These are phyloP conservation scores for Saccharomyces mikatae DNA, from an alignment of 805 yeast species.

Conservation along the genomic window DNA sequence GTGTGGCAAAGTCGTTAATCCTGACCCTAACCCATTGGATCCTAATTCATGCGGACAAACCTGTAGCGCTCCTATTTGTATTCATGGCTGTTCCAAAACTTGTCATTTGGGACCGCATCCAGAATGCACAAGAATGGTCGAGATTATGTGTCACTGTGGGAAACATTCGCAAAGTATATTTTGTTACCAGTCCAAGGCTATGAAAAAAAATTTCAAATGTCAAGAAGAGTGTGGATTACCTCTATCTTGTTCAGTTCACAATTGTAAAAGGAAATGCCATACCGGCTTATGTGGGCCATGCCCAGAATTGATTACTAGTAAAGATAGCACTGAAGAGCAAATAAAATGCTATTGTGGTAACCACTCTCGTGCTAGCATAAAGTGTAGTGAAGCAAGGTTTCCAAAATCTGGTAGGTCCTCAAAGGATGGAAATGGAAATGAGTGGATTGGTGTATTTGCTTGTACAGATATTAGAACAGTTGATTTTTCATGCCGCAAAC, in stretches of 20 bases:
- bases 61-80: conserved; percentile 56
- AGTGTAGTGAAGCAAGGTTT: conserved; percentile 38
- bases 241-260: conserved; percentile 67
- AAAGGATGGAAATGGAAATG: conserved; percentile 20
- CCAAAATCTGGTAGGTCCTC: conserved; percentile 28
- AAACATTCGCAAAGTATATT: conserved; percentile 57
- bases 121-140: conserved; percentile 67
- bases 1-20: conserved; percentile 77
- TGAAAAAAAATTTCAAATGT: conserved; percentile 42
- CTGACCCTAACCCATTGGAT: conserved; percentile 44
- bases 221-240: conserved; percentile 48
- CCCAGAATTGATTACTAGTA: conserved; percentile 32
- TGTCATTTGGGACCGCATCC: conserved; percentile 93
- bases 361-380: conserved; percentile 32
- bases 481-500: conserved; percentile 53
- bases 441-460: conserved; percentile 46
- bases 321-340: conserved; percentile 3
- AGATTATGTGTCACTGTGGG: conserved; percentile 69
- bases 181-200: conserved; percentile 51
- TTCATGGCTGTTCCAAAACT: conserved; percentile 63
- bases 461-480: conserved; percentile 41
- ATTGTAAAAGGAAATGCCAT: conserved; percentile 60
- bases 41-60: conserved; percentile 90
- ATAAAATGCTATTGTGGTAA: conserved; percentile 73
- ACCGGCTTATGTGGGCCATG: conserved; percentile 79